phyloP scores from a whole-genome alignment of 2,329 filamentous ascomycete genomes.

The Beauveria bassiana region DNA sequence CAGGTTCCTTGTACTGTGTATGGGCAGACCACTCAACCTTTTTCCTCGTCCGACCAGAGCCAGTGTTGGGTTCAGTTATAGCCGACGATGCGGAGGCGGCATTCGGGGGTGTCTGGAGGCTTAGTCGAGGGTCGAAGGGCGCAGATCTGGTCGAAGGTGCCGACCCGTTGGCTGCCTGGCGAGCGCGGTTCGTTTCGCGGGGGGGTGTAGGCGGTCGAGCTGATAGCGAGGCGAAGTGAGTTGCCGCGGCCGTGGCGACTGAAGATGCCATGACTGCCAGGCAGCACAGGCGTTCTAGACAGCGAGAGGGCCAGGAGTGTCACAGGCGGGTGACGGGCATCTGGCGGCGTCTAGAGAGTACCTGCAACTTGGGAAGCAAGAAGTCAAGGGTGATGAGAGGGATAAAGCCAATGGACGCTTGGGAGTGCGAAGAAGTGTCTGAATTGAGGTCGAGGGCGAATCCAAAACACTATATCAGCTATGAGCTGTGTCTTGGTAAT shows the following conservation, averaged over 20 bases:
- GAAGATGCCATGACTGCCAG: slow-evolving; percentile 35
- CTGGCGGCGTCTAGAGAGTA: background rate
- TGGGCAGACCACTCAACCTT: slow-evolving; percentile 50
- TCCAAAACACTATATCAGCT: background rate
- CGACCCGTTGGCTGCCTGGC: slow-evolving; percentile 26
- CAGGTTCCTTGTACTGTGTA: slow-evolving; percentile 49
- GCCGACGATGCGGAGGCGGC: slow-evolving; percentile 36
- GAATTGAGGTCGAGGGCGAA: background rate
- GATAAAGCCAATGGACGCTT: background rate
- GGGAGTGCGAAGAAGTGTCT: background rate
- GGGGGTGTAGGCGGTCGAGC: slow-evolving; percentile 61
- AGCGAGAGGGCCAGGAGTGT: slow-evolving; percentile 17
- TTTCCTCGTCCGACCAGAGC: slow-evolving; percentile 40
- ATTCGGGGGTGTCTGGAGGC: slow-evolving; percentile 46
- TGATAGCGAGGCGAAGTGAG: slow-evolving; percentile 43
- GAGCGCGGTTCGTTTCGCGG: slow-evolving; percentile 40
- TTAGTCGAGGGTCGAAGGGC: slow-evolving; percentile 31
- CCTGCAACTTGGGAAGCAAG: background rate
- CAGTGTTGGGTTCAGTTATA: slow-evolving; percentile 33
- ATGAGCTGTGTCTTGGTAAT: background rate
- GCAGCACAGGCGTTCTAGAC: slow-evolving; percentile 33
- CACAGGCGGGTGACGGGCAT: background rate
- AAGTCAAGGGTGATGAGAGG: too few species aligned
- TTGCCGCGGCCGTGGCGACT: slow-evolving; percentile 25
- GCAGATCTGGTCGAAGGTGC: slow-evolving; percentile 27